Conservation (phyloP, 129 eudicot genomes). For the Pseudognaphalium luteoalbum region DNA sequence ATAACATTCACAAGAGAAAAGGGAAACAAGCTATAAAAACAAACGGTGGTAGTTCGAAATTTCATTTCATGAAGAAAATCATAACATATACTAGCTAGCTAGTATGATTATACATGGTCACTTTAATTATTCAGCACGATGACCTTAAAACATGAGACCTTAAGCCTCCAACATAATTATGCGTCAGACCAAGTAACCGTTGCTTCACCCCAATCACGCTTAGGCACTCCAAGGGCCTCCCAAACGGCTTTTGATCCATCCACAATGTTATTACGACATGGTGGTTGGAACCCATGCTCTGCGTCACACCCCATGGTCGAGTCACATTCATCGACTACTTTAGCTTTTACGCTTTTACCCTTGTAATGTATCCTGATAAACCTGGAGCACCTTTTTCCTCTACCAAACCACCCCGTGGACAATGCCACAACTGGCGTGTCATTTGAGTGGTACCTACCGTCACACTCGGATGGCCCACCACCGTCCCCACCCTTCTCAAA, state of each 20-base stretch:
- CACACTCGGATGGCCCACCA: no score
- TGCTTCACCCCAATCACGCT: conserved; percentile 20
- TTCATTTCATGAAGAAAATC: neutral
- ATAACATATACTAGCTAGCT: neutral
- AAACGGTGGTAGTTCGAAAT: neutral
- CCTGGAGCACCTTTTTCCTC: conserved; percentile 25
- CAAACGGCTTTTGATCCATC: conserved; percentile 34
- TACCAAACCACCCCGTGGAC: conserved; percentile 16
- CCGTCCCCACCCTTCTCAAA: no score
- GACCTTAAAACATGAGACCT: neutral
- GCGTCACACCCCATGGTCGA: conserved; percentile 41
- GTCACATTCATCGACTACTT: conserved; percentile 52
- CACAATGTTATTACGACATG: conserved; percentile 43
- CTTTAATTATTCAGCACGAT: neutral
- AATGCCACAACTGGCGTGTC: no score
- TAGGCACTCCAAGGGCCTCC: conserved; percentile 35
- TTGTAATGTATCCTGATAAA: conserved; percentile 15
- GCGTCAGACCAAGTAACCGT: conserved; percentile 22
- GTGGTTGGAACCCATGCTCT: conserved; percentile 37
- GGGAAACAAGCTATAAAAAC: neutral
- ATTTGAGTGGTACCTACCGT: no score
- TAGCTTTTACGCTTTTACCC: conserved; percentile 36
- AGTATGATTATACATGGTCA: neutral
- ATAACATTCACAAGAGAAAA: neutral
- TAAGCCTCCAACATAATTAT: conserved; percentile 5